Evolutionary conservation across 371 early-diverging fungal species (phyloP), one percentile per base, ranked within the genome.

Genomic region (Zopfochytrium polystomum): DNA sequence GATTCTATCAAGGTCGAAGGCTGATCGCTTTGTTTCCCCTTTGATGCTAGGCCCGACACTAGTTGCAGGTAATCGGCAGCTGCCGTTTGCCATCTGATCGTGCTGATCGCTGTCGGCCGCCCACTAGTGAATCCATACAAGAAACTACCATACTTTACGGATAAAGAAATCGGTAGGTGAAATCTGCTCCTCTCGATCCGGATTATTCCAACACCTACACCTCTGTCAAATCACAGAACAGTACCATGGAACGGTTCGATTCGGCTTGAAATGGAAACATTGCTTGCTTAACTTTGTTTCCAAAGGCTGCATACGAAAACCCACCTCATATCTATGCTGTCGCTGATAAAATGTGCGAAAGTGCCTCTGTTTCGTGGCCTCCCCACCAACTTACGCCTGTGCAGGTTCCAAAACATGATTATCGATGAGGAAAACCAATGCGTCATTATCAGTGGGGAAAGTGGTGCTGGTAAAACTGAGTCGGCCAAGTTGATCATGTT

Each of bases 341-440:
- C 9, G 79, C 82, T 6, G 82, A 82, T 48, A 73, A 73, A 49
- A 82, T 82, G 82, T 75, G 58, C 2, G 58, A 23, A 46, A 11
- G 50, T 15, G n/a, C 5, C 9, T 49, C 23, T 13, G 30, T 42
- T 52, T 25, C 44, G 15, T 58, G 23, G 23, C 6, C 42, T 33
- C 34, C 29, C 30, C 9, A 38, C 27, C 20, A 52, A 38, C 31
- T 34, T 1, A 47, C 22, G n/a, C n/a, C 15, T 26, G 15, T 11
- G 18, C 49, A 77, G 77, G 77, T 80, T 80, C 73, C 90, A 91
- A 63, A 89, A 90, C 66, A 95, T 98, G 95, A 87, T 92, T 51
- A 88, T 88, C 44, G 95, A 96, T 80, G 93, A 91, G 71, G 98
- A 96, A 70, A 95, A 92, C 68, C 98, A 98, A 70, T 96, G 97